Conservation (phyloP, 257 asterid genomes). For the Dorcoceras hygrometricum region DNA sequence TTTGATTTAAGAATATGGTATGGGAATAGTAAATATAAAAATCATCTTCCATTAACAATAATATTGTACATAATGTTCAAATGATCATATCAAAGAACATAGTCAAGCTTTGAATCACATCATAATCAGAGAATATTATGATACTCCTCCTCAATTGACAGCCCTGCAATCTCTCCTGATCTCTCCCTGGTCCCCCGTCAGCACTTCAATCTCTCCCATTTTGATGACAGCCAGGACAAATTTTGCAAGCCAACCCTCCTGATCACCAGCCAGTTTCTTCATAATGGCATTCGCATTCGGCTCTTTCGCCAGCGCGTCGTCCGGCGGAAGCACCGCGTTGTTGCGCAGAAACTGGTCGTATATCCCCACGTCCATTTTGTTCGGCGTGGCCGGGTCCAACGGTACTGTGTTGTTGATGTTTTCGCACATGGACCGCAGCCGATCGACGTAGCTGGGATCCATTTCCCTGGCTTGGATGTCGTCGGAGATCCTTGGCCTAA, state of each 20-base stretch:
- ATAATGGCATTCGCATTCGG: slow-evolving; percentile 30
- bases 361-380: slow-evolving; percentile 48
- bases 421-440: slow-evolving; percentile 25
- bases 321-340: slow-evolving; percentile 51
- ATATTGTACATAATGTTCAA: no score
- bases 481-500: slow-evolving; percentile 31
- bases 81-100: no score
- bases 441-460: slow-evolving; percentile 30
- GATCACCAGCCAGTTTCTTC: slow-evolving; percentile 37
- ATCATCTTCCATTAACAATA: no score
- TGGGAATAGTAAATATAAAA: no score
- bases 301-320: slow-evolving; percentile 37
- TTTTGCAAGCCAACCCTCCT: slow-evolving; percentile 44
- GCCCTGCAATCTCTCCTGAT: slow-evolving; percentile 57
- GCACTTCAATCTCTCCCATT: slow-evolving; percentile 45
- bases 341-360: slow-evolving; percentile 47
- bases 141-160: slow-evolving; percentile 35
- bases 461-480: slow-evolving; percentile 30
- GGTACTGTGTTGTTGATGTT: slow-evolving; percentile 29
- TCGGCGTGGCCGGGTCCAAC: slow-evolving; percentile 44
- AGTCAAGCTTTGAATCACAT: no score
- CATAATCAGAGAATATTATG: no score
- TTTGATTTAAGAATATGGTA: no score
- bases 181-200: slow-evolving; percentile 52
- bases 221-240: slow-evolving; percentile 35